A percentile compares a stretch with the other conserved stretches of the same genome.
These are phyloP conservation scores for Erucastrum elatum DNA, from an alignment of 345 rosid genomes.

Conservation along the genomic window DNA sequence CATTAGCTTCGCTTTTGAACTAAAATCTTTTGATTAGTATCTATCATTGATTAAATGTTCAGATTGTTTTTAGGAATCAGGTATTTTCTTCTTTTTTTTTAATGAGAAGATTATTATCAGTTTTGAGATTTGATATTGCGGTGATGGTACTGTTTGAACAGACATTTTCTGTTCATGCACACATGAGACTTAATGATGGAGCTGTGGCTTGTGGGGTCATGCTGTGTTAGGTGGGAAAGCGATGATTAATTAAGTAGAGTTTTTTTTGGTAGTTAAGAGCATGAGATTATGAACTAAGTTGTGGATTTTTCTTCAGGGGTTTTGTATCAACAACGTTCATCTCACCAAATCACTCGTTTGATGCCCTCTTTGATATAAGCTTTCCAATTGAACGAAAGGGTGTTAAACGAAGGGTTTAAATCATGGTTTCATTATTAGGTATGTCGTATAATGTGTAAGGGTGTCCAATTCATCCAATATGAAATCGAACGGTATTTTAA, in stretches of 20 bases:
- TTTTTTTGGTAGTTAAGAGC: conserved; percentile 1
- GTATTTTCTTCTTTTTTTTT: neutral
- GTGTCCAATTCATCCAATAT: neutral
- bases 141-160: conserved; percentile 29
- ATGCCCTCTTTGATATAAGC: conserved; percentile 12
- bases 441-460: neutral
- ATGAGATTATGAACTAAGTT: neutral
- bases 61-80: neutral
- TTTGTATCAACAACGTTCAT: neutral
- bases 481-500: neutral
- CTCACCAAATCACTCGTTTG: conserved; percentile 18
- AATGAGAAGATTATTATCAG: neutral
- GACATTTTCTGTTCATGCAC: conserved; percentile 37
- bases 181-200: conserved; percentile 31
- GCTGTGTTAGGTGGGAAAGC: conserved; percentile 10
- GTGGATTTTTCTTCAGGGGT: neutral
- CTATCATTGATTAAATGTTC: conserved; percentile 27
- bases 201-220: conserved; percentile 29
- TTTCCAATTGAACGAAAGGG: neutral
- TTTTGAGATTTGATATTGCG: conserved; percentile 11
- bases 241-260: conserved; percentile 8
- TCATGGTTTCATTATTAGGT: neutral
- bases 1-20: conserved; percentile 23
- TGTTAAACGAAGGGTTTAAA: neutral
- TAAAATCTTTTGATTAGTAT: conserved; percentile 26